Percentiles rank a stretch among this genome's conserved stretches.
Conservation (phyloP, 1,139 yeast species). For the Candida glucosophila region DNA sequence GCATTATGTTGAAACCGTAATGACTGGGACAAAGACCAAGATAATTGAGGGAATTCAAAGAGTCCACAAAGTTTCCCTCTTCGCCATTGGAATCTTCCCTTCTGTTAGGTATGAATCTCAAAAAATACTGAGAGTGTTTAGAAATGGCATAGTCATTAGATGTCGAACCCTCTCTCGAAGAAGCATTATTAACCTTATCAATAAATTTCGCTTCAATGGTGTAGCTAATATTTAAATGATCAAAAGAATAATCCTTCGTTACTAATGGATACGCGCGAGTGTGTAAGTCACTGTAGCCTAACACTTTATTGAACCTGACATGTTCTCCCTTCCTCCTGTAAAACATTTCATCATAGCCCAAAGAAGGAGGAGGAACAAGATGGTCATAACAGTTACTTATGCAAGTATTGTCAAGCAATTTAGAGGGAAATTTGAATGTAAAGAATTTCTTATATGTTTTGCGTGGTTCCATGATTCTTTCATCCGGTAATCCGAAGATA, state of each 20-base stretch:
- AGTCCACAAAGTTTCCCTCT: no score
- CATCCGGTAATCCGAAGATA: conserved; percentile 42
- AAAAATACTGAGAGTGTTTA: conserved; percentile 27
- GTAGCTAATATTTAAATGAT: conserved; percentile 33
- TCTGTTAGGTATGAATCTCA: conserved; percentile 34
- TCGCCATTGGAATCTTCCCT: conserved; percentile 4
- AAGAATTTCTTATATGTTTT: conserved; percentile 53
- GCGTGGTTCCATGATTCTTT: conserved; percentile 42
- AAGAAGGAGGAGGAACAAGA: conserved; percentile 54
- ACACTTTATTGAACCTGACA: conserved; percentile 31
- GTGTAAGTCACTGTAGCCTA: conserved; percentile 36
- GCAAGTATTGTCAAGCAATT: conserved; percentile 50
- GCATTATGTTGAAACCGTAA: no score
- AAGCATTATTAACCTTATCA: conserved; percentile 23
- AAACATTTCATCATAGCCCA: conserved; percentile 47
- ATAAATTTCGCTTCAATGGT: conserved; percentile 37
- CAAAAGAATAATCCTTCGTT: conserved; percentile 34
- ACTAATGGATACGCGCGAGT: conserved; percentile 35
- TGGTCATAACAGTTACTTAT: conserved; percentile 46
- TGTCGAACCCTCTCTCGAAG: conserved; percentile 19
- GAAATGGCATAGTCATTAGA: conserved; percentile 34
- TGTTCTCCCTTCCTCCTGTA: conserved; percentile 27
- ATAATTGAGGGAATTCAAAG: no score
- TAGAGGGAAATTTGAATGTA: conserved; percentile 54
- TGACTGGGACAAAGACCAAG: no score